phyloP scores from a whole-genome alignment of 208 protist genomes.

The Trypanosoma platydactyli region DNA sequence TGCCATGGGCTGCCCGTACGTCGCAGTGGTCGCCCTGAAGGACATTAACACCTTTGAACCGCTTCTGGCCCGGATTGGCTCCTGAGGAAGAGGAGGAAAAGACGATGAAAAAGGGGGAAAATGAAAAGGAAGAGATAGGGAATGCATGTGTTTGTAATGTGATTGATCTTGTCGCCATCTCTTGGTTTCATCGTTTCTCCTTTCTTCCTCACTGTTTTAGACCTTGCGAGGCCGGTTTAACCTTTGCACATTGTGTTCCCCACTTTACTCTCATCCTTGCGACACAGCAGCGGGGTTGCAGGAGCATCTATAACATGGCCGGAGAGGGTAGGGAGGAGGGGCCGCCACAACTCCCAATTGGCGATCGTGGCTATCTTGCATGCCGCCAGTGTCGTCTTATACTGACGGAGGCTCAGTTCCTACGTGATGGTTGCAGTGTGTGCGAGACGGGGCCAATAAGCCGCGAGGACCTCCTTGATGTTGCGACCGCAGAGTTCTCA shows the following conservation, averaged over 20 bases:
- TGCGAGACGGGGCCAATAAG: constrained; percentile 62
- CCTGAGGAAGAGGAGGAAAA: neutral
- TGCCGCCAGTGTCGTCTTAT: constrained; percentile 80
- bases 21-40: constrained; percentile 62
- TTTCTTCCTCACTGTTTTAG: constrained; percentile 24
- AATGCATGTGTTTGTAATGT: neutral
- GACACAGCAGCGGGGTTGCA: constrained; percentile 2
- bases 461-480: constrained; percentile 66
- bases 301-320: constrained; percentile 2
- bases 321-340: constrained; percentile 31
- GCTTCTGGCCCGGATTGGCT: constrained; percentile 68
- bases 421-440: constrained; percentile 64
- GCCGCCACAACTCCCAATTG: constrained; percentile 78
- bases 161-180: neutral
- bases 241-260: too few species aligned
- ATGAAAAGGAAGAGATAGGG: neutral
- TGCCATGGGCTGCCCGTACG: constrained; percentile 65
- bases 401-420: constrained; percentile 74
- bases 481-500: constrained; percentile 75
- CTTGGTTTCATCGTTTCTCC: constrained; percentile 1
- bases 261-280: neutral
- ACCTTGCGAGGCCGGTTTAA: neutral
- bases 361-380: constrained; percentile 66
- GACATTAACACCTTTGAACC: constrained; percentile 76
- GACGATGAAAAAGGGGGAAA: neutral